A percentile compares a stretch with the other conserved stretches of the same genome.
Conservation (phyloP, 805 yeast genomes). For the Nakazawaea wickerhamii region DNA sequence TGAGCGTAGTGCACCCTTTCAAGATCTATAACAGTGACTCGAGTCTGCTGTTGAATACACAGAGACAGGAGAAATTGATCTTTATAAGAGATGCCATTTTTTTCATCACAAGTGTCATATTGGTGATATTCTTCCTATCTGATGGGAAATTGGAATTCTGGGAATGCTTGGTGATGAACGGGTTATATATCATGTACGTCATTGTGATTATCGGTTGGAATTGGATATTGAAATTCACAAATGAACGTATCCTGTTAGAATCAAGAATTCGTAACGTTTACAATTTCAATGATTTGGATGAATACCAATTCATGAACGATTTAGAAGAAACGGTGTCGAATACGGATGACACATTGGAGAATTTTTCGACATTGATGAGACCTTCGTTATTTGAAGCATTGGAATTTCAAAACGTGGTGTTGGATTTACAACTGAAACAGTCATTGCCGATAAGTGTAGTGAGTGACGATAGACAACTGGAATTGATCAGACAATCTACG, state of each 20-base stretch:
- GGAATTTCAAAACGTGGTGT: slow-evolving; percentile 15
- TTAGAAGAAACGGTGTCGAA: not conserved
- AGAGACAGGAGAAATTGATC: slow-evolving; percentile 28
- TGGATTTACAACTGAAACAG: slow-evolving; percentile 9
- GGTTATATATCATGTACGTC: slow-evolving; percentile 58
- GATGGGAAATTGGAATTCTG: slow-evolving; percentile 47
- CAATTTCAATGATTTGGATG: slow-evolving; percentile 10
- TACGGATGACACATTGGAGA: slow-evolving; percentile 4
- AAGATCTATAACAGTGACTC: slow-evolving; percentile 28
- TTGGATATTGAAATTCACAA: slow-evolving; percentile 20
- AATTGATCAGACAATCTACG: slow-evolving; percentile 4
- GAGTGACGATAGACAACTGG: slow-evolving; percentile 4
- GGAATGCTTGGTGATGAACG: slow-evolving; percentile 53
- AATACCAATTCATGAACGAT: not conserved
- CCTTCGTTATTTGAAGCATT: slow-evolving; percentile 15
- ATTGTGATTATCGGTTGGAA: slow-evolving; percentile 40
- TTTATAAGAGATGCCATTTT: slow-evolving; percentile 63
- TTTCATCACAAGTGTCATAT: slow-evolving; percentile 45
- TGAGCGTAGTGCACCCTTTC: slow-evolving; percentile 66
- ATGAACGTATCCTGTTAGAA: slow-evolving; percentile 15
- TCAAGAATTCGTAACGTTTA: slow-evolving; percentile 23
- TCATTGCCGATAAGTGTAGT: not conserved
- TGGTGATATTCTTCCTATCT: slow-evolving; percentile 42
- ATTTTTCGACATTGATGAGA: slow-evolving; percentile 6
- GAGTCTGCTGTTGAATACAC: too few relatives aligned